These are phyloP conservation scores for Porogramme epimiltina DNA, from an alignment of 1,284 basidiomycete genomes.

Conservation along the genomic window DNA sequence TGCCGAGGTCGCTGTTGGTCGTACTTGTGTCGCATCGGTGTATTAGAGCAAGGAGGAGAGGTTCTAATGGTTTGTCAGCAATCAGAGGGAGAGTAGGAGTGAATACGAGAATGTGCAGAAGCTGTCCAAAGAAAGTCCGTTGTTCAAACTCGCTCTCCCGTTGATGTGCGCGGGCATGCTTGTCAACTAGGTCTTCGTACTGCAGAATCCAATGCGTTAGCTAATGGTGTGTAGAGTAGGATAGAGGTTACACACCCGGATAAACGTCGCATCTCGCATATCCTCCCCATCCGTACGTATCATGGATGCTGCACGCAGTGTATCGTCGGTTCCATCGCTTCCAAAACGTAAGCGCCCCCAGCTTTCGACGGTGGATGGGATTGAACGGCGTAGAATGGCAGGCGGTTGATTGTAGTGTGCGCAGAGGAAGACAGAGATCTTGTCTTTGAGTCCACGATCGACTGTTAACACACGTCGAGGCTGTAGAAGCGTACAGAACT, in stretches of 20 bases:
- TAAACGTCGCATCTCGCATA: conserved; percentile 9
- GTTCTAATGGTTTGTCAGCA: neutral
- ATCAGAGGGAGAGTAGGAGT: no score
- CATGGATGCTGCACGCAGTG: conserved; percentile 4
- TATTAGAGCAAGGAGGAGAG: conserved; percentile 4
- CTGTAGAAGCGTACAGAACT: neutral
- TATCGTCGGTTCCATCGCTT: conserved; percentile 20
- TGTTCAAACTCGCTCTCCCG: neutral
- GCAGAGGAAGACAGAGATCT: no score
- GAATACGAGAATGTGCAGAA: conserved; percentile 1
- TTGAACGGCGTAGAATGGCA: no score
- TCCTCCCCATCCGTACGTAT: neutral
- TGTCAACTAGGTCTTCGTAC: conserved; percentile 23
- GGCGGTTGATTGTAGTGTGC: no score
- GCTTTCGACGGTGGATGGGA: no score
- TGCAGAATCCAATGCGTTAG: neutral
- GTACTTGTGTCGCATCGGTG: neutral
- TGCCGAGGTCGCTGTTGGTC: conserved; percentile 2
- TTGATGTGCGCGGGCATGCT: conserved; percentile 7
- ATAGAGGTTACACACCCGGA: conserved; percentile 12
- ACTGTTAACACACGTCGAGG: no score
- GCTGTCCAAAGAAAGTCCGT: conserved; percentile 7
- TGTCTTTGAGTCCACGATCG: no score
- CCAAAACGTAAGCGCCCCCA: conserved; percentile 6
- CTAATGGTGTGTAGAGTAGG: neutral